Evolutionary conservation across 345 rosid species (phyloP).

Genomic region (Aquilaria malaccensis): DNA sequence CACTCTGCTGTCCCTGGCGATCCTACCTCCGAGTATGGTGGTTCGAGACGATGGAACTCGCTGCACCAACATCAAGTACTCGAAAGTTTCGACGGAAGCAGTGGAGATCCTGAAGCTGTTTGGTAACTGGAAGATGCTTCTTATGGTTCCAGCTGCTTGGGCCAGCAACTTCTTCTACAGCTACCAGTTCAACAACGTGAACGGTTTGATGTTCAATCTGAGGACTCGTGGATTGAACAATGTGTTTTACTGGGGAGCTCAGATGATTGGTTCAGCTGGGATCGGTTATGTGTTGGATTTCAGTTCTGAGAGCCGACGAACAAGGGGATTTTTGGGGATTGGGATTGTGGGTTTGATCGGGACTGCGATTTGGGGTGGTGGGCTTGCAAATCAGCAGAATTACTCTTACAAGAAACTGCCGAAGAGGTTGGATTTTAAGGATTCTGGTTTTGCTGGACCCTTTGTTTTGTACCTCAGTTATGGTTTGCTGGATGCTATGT

Average conservation of each 20-base stretch:
- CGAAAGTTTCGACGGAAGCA: conserved; percentile 29
- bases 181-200: conserved; percentile 59
- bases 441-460: conserved; percentile 51
- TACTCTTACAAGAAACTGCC: conserved; percentile 24
- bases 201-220: conserved; percentile 34
- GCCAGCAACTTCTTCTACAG: conserved; percentile 64
- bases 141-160: conserved; percentile 54
- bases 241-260: conserved; percentile 65
- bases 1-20: conserved; percentile 31
- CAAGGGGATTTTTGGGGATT: conserved; percentile 46
- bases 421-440: conserved; percentile 42
- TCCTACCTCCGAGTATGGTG: conserved; percentile 40
- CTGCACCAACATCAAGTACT: conserved; percentile 41
- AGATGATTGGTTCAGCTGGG: conserved; percentile 53
- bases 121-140: conserved; percentile 46
- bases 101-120: conserved; percentile 45
- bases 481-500: conserved; percentile 64
- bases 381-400: conserved; percentile 44
- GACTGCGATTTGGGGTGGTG: conserved; percentile 57
- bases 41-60: conserved; percentile 41
- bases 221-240: conserved; percentile 68
- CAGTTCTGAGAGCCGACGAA: conserved; percentile 44
- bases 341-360: conserved; percentile 40
- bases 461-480: conserved; percentile 45
- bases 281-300: conserved; percentile 51